Conservation (phyloP, 192 early-diverging fungal genomes). For the Rhizophagus sp. region DNA sequence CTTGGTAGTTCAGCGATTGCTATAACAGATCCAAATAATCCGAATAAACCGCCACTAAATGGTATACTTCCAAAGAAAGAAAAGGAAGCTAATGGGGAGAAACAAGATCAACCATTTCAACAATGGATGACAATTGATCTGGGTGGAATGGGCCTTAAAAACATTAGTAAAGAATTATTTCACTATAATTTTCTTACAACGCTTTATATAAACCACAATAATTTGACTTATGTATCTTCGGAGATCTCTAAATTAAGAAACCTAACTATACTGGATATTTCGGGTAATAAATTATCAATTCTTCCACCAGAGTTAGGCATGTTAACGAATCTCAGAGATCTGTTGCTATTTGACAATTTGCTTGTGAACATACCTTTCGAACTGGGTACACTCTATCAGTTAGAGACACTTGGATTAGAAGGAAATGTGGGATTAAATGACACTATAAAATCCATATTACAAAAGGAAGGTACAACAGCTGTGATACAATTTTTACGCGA, state of each 20-base stretch:
- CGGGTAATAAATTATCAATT: conserved; percentile 81
- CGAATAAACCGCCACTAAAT: conserved; percentile 46
- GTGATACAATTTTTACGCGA: conserved; percentile 88
- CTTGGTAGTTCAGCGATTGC: conserved; percentile 49
- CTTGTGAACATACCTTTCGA: conserved; percentile 83
- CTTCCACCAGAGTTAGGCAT: conserved; percentile 90
- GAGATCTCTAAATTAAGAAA: conserved; percentile 66
- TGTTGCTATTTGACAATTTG: conserved; percentile 90
- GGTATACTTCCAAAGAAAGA: conserved; percentile 48
- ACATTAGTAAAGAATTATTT: conserved; percentile 75
- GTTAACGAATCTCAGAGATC: conserved; percentile 75
- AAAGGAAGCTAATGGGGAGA: conserved; percentile 30
- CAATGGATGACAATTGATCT: conserved; percentile 90
- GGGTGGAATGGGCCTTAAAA: conserved; percentile 93
- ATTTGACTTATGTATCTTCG: conserved; percentile 72
- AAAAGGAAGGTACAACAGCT: conserved; percentile 84
- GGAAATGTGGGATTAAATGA: conserved; percentile 88
- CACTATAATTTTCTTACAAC: conserved; percentile 84
- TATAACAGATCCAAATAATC: conserved; percentile 60
- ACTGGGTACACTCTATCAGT: conserved; percentile 84
- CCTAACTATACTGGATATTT: conserved; percentile 80
- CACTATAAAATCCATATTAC: conserved; percentile 72
- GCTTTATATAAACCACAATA: conserved; percentile 97
- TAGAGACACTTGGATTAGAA: conserved; percentile 90
- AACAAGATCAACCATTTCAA: conserved; percentile 37